These are phyloP conservation scores for Sporodiniella umbellata DNA, from an alignment of 371 early-diverging fungal species.

Conservation along the genomic window DNA sequence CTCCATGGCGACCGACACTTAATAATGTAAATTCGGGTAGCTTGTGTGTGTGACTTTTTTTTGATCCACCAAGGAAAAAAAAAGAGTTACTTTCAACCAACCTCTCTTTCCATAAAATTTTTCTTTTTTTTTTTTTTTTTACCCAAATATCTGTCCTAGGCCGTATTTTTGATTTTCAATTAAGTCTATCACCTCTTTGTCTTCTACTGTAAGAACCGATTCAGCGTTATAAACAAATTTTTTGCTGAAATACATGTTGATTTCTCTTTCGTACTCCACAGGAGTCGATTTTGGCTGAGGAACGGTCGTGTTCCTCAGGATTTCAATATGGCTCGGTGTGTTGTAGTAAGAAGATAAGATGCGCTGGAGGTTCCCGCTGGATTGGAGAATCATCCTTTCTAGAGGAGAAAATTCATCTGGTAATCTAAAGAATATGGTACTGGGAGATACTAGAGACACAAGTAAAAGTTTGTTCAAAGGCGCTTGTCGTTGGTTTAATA, in stretches of 20 bases:
- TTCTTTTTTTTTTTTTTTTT: too few species aligned
- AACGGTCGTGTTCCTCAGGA: conserved; percentile 27
- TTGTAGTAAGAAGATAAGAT: conserved; percentile 45
- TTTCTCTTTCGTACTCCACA: conserved; percentile 35
- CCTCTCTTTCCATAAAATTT: neutral
- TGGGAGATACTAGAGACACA: conserved; percentile 32
- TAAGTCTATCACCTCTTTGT: conserved; percentile 26
- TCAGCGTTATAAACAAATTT: conserved; percentile 42
- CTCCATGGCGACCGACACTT: conserved; percentile 39
- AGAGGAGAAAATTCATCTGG: conserved; percentile 38
- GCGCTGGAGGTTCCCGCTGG: conserved; percentile 42
- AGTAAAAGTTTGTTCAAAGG: neutral
- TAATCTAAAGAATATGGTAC: conserved; percentile 35
- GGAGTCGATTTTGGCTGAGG: neutral
- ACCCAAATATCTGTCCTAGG: conserved; percentile 50
- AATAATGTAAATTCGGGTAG: conserved; percentile 41
- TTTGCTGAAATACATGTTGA: conserved; percentile 38
- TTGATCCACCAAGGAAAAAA: neutral
- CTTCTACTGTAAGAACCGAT: conserved; percentile 36
- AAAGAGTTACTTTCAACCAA: neutral
- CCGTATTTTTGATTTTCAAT: conserved; percentile 45
- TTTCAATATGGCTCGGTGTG: conserved; percentile 38
- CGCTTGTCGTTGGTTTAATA: neutral
- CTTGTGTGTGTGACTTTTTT: conserved; percentile 29
- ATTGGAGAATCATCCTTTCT: conserved; percentile 43